These are phyloP conservation scores for Biancaea sappan DNA, from an alignment of 306 rosid genomes.

Conservation along the genomic window DNA sequence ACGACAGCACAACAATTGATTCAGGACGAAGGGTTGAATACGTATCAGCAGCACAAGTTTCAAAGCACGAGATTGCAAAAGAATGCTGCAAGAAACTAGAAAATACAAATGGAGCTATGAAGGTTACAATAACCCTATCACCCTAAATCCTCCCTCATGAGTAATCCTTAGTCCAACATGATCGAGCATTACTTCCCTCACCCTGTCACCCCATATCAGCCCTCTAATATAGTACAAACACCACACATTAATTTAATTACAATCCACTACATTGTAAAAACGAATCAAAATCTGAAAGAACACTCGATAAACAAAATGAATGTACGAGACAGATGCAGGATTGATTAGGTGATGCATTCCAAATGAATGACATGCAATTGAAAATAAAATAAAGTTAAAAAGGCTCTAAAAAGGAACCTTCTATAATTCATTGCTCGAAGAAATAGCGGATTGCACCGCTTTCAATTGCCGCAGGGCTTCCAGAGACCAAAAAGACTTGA, in stretches of 20 bases:
- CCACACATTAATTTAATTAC: not conserved
- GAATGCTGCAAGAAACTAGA: not conserved
- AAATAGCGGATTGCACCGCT: constrained; percentile 22
- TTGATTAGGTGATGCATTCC: constrained; percentile 1
- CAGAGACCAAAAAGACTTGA: not conserved
- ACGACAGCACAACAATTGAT: not conserved
- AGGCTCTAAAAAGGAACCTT: constrained; percentile 58
- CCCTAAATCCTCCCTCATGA: not conserved
- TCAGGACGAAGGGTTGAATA: not conserved
- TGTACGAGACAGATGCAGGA: not conserved
- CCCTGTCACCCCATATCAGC: constrained; percentile 1
- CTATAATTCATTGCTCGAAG: constrained; percentile 66
- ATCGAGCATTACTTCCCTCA: not conserved
- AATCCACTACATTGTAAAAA: constrained; percentile 10
- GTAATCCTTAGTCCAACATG: constrained; percentile 13
- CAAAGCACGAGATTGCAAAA: not conserved
- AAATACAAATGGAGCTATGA: not conserved
- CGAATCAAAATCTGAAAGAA: not conserved
- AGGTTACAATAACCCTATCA: too few species aligned
- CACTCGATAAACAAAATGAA: not conserved
- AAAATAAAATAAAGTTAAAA: constrained; percentile 1
- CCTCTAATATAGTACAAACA: constrained; percentile 14
- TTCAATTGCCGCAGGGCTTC: not conserved
- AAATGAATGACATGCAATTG: not conserved
- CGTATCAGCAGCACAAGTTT: not conserved